Evolutionary conservation across 805 yeast genomes (phyloP).

Genomic region (Starmera caribaea): DNA sequence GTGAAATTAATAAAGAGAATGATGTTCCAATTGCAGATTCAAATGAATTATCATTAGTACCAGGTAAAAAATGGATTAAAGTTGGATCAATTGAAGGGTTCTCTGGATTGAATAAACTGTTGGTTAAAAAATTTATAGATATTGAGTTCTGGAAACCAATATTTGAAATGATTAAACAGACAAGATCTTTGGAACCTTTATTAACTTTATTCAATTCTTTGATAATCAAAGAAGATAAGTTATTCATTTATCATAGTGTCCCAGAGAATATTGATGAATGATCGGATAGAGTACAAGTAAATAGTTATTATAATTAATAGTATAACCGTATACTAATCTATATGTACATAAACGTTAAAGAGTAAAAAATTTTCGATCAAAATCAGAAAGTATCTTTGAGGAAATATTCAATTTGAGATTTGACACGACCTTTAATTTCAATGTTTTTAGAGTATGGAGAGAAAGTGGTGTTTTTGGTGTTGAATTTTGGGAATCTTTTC

Average conservation of each 20-base stretch:
- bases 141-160: not conserved
- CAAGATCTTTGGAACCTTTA: constrained; percentile 8
- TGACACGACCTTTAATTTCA: too few relatives aligned
- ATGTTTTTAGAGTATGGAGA: too few relatives aligned
- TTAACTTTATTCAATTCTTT: constrained; percentile 5
- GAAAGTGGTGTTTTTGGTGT: constrained; percentile 9
- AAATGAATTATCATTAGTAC: constrained; percentile 14
- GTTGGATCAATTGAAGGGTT: constrained; percentile 30
- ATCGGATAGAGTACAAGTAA: not conserved
- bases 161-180: constrained; percentile 6
- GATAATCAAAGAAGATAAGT: constrained; percentile 2
- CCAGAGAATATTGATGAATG: constrained; percentile 1
- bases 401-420: too few relatives aligned
- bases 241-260: constrained; percentile 12
- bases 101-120: constrained; percentile 26
- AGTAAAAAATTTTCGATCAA: too few relatives aligned
- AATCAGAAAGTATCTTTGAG: too few relatives aligned
- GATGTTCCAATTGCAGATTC: constrained; percentile 1
- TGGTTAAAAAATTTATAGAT: constrained; percentile 7
- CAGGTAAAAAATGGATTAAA: constrained; percentile 33
- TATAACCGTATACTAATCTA: not conserved
- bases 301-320: constrained; percentile 10
- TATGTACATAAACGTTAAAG: not conserved
- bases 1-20: constrained; percentile 21
- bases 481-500: constrained; percentile 37